Conservation (phyloP, 2,329 filamentous ascomycete genomes). For the Diaporthe vaccinii region DNA sequence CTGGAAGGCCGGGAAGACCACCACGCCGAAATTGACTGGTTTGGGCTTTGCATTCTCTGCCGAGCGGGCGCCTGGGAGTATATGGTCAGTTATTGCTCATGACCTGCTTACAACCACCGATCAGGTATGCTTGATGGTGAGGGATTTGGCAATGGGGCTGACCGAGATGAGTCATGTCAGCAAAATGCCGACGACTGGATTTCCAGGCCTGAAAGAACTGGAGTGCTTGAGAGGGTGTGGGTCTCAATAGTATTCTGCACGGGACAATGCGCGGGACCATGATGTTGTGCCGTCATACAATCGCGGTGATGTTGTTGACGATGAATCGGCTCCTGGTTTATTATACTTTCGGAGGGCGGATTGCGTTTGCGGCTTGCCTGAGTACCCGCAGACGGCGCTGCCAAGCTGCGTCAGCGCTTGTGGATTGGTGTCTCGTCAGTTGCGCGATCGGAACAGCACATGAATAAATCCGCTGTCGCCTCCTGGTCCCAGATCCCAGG, state of each 20-base stretch:
- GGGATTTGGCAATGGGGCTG: background rate
- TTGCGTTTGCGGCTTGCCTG: too few species aligned
- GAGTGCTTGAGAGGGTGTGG: background rate
- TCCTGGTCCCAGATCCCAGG: background rate
- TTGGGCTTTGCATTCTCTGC: background rate
- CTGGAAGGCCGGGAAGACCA: constrained; percentile 47
- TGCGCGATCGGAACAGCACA: constrained; percentile 8
- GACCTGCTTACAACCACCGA: background rate
- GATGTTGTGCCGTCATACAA: background rate
- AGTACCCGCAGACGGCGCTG: background rate
- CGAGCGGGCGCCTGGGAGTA: background rate
- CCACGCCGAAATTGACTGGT: constrained; percentile 43
- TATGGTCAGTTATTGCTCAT: background rate
- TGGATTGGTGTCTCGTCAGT: background rate
- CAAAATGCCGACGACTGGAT: too few species aligned
- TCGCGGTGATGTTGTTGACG: background rate
- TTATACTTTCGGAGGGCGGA: background rate
- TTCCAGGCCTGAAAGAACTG: background rate
- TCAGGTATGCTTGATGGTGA: too few species aligned
- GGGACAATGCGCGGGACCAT: background rate
- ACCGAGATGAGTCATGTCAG: background rate
- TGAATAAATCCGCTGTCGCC: background rate
- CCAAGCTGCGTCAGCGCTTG: constrained; percentile 10
- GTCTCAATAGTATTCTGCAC: background rate
- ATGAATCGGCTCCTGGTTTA: background rate